Evolutionary conservation across 805 yeast species (phyloP).

Genomic region (Nakazawaea sp.): DNA sequence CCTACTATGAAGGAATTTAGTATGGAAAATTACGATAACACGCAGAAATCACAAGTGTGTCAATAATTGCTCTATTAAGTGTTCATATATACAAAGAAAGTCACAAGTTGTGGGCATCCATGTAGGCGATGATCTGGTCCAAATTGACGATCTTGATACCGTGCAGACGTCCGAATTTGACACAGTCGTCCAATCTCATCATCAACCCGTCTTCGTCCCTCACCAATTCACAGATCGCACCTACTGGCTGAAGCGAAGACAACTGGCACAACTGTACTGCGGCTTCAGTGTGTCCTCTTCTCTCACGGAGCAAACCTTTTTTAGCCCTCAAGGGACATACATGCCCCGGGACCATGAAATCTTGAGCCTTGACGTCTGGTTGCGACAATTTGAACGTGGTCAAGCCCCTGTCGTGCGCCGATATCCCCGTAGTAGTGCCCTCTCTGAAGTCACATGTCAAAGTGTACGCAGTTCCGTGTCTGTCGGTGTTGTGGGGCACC

Average conservation of each 20-base stretch:
- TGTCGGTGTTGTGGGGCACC: conserved; percentile 59
- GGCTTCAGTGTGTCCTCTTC: conserved; percentile 98
- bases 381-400: conserved; percentile 72
- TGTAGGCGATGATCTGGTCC: conserved; percentile 58
- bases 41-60: too few species aligned
- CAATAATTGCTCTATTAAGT: too few species aligned
- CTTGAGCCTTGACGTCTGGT: conserved; percentile 44
- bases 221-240: conserved; percentile 90
- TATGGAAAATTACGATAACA: too few species aligned
- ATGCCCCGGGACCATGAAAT: conserved; percentile 91
- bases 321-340: conserved; percentile 87
- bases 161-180: conserved; percentile 54
- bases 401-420: conserved; percentile 87
- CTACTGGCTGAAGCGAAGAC: conserved; percentile 78
- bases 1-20: too few species aligned
- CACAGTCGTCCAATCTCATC: conserved; percentile 90
- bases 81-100: too few species aligned
- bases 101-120: conserved; percentile 22
- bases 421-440: conserved; percentile 95
- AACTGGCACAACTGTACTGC: conserved; percentile 80
- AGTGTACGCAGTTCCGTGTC: conserved; percentile 97
- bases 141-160: conserved; percentile 71
- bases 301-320: conserved; percentile 69
- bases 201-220: conserved; percentile 89
- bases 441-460: conserved; percentile 80